These are phyloP conservation scores for Solanum sitiens DNA, from an alignment of 257 asterid species.

Conservation along the genomic window DNA sequence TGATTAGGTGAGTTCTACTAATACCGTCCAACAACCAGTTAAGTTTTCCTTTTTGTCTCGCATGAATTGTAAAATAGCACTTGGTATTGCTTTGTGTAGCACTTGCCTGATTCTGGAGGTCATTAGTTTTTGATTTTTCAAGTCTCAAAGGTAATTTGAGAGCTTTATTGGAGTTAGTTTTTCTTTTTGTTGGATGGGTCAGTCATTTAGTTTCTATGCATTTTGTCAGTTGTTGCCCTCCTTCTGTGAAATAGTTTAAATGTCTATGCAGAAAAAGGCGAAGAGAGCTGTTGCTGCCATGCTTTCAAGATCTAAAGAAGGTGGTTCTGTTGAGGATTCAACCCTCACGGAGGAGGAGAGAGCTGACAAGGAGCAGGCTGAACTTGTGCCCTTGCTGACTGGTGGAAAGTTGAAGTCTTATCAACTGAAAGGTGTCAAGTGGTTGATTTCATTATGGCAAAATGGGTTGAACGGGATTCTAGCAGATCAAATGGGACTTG, in stretches of 20 bases:
- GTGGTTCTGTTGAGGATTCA: conserved; percentile 46
- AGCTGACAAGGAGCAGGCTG: conserved; percentile 75
- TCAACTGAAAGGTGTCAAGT: conserved; percentile 91
- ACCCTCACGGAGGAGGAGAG: conserved; percentile 64
- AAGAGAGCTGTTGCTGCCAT: conserved; percentile 94
- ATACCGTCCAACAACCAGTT: not conserved
- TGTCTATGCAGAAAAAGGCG: conserved; percentile 49
- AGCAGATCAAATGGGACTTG: conserved; percentile 99
- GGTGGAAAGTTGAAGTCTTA: conserved; percentile 93
- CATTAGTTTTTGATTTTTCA: not conserved
- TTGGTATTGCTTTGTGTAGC: not conserved
- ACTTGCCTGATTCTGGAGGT: not conserved
- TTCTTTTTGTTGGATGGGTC: not conserved
- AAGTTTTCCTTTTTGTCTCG: not conserved
- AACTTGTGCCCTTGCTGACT: conserved; percentile 80
- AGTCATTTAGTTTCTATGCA: not conserved
- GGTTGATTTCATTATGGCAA: conserved; percentile 99
- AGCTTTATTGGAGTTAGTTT: not conserved
- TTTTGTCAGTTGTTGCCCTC: not conserved
- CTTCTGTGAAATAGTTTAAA: not conserved
- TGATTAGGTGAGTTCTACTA: not conserved
- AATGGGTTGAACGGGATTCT: conserved; percentile 96
- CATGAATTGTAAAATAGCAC: not conserved
- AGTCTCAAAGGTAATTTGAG: not conserved
- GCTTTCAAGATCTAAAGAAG: conserved; percentile 76